Percentiles rank a stretch among this genome's conserved stretches.
Conservation (phyloP, 2,329 filamentous ascomycete species). For the Cytospora leucostoma region DNA sequence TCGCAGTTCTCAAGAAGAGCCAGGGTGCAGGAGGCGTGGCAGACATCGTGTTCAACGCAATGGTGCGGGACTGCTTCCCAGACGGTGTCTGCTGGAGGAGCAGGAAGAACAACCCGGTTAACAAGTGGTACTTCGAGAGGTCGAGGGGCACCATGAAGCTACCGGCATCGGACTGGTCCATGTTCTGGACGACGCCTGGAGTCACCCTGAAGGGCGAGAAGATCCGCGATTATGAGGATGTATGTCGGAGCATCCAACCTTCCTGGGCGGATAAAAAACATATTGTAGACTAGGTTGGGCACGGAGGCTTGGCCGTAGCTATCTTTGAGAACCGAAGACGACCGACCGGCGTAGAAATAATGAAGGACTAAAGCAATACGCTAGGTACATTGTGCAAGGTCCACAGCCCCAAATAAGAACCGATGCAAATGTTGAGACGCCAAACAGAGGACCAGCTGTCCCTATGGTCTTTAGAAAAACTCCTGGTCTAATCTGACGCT, state of each 20-base stretch:
- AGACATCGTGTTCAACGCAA: slow-evolving; percentile 93
- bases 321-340: background rate
- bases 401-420: background rate
- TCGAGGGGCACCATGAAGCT: slow-evolving; percentile 82
- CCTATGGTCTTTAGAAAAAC: background rate
- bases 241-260: slow-evolving; percentile 66
- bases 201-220: slow-evolving; percentile 56
- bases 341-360: background rate
- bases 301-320: background rate
- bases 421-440: background rate
- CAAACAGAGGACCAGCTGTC: background rate
- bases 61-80: slow-evolving; percentile 88
- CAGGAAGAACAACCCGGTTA: slow-evolving; percentile 88
- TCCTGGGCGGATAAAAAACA: slow-evolving; percentile 64
- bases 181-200: slow-evolving; percentile 92
- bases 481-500: background rate
- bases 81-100: slow-evolving; percentile 90
- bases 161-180: slow-evolving; percentile 83
- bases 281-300: slow-evolving; percentile 52
- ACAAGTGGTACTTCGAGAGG: slow-evolving; percentile 99
- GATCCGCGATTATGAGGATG: slow-evolving; percentile 70
- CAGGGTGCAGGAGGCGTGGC: slow-evolving; percentile 92
- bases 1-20: slow-evolving; percentile 84
- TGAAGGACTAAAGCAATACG: background rate
- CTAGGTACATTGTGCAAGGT: background rate